Percentiles rank a stretch among this genome's conserved stretches.
phyloP scores from a whole-genome alignment of 768 basidiomycete genomes.

The Postia placenta region DNA sequence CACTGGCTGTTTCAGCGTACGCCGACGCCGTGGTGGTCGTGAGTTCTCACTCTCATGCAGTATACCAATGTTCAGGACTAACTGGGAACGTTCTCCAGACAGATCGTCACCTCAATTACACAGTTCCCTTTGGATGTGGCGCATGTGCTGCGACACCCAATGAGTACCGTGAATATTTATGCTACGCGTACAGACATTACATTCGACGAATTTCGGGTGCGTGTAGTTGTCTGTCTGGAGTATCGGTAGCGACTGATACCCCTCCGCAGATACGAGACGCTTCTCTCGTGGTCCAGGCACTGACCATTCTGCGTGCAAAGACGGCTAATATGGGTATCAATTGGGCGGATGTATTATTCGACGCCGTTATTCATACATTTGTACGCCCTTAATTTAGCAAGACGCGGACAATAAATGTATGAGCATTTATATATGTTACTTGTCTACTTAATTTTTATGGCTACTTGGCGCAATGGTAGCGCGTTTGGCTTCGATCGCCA shows the following conservation, averaged over 20 bases:
- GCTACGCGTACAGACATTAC: conserved; percentile 32
- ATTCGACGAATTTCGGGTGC: conserved; percentile 34
- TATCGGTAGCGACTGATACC: neutral
- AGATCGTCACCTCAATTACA: conserved; percentile 17
- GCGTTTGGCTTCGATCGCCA: conserved; percentile 95
- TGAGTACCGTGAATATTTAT: conserved; percentile 29
- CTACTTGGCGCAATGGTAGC: conserved; percentile 92
- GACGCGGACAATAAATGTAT: no score
- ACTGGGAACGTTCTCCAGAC: conserved; percentile 7
- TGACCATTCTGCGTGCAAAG: conserved; percentile 14
- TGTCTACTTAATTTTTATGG: no score
- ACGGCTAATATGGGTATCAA: conserved; percentile 10
- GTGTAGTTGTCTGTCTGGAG: neutral
- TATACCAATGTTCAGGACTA: neutral
- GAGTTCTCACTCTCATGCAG: conserved; percentile 5
- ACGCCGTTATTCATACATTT: conserved; percentile 6
- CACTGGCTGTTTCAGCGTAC: conserved; percentile 19
- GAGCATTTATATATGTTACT: no score
- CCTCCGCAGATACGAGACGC: conserved; percentile 32
- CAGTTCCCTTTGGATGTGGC: conserved; percentile 27
- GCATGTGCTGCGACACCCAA: conserved; percentile 25
- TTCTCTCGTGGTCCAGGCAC: conserved; percentile 30
- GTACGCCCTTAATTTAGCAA: neutral
- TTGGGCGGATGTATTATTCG: conserved; percentile 19
- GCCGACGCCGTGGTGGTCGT: conserved; percentile 9